Percentiles rank a stretch among this genome's conserved stretches.
These are phyloP conservation scores for Ambrosia trifida DNA, from an alignment of 129 eudicot genomes.

Conservation along the genomic window DNA sequence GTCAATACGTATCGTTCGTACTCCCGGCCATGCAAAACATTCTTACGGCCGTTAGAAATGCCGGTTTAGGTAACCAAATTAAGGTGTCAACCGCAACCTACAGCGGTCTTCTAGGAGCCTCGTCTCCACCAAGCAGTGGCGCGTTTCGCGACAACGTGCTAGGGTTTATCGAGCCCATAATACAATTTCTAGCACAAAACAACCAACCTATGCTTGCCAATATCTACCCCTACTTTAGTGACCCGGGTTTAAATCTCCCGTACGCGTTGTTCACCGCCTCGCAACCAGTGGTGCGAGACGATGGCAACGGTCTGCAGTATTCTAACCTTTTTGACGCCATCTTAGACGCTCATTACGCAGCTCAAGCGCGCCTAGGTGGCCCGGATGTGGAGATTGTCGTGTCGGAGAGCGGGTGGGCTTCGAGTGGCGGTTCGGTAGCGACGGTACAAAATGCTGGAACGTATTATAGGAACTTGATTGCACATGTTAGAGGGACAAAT, in stretches of 20 bases:
- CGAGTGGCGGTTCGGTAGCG: constrained; percentile 17
- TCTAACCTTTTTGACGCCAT: constrained; percentile 34
- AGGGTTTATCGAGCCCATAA: constrained; percentile 24
- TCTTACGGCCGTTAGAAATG: constrained; percentile 23
- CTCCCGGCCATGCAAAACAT: constrained; percentile 37
- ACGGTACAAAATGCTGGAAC: constrained; percentile 24
- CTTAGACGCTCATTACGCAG: constrained; percentile 39
- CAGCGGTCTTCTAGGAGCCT: constrained; percentile 2
- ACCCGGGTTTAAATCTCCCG: background rate
- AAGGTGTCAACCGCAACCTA: constrained; percentile 32
- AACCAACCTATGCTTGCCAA: constrained; percentile 30
- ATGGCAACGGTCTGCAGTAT: constrained; percentile 14
- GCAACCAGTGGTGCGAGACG: constrained; percentile 4
- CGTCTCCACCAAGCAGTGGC: constrained; percentile 19
- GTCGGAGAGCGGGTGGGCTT: constrained; percentile 41
- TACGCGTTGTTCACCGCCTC: constrained; percentile 26
- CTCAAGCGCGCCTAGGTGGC: constrained; percentile 33
- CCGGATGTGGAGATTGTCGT: constrained; percentile 30
- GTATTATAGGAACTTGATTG: constrained; percentile 18
- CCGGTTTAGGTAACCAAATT: constrained; percentile 19
- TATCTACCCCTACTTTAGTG: constrained; percentile 10
- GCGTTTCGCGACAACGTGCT: constrained; percentile 13
- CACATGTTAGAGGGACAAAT: constrained; percentile 28
- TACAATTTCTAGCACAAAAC: constrained; percentile 17
- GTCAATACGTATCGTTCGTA: constrained; percentile 16